phyloP scores from a whole-genome alignment of 352 stramenopile genomes.

The Pythium monospermum region DNA sequence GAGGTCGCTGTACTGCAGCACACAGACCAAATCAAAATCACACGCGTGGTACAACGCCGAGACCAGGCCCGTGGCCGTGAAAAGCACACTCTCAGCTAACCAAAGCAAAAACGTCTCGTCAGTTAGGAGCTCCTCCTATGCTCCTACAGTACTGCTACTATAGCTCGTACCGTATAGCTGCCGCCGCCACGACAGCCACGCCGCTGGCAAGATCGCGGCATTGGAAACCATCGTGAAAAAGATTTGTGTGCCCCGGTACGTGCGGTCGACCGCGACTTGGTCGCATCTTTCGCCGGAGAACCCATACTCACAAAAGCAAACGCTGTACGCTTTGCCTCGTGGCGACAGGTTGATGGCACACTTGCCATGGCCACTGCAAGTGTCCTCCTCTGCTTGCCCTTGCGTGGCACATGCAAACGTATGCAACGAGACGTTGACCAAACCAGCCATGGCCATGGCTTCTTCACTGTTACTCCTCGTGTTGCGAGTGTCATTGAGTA shows the following conservation, averaged over 20 bases:
- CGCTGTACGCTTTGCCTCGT: slow-evolving; percentile 16
- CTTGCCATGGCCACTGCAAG: slow-evolving; percentile 22
- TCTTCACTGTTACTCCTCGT: too few relatives aligned
- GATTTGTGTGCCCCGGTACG: slow-evolving; percentile 20
- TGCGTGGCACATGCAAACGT: slow-evolving; percentile 19
- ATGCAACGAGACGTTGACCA: slow-evolving; percentile 2
- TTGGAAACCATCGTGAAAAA: slow-evolving; percentile 29
- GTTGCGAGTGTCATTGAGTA: too few relatives aligned
- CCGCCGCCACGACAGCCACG: slow-evolving; percentile 18
- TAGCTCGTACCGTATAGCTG: slow-evolving; percentile 24
- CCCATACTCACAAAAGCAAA: slow-evolving; percentile 28
- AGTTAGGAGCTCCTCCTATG: too few relatives aligned
- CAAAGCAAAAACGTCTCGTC: background rate
- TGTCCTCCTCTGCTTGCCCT: slow-evolving; percentile 1
- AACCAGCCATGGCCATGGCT: background rate
- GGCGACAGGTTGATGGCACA: slow-evolving; percentile 15
- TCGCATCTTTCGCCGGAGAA: slow-evolving; percentile 27
- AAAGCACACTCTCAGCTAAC: slow-evolving; percentile 23
- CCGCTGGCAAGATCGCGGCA: slow-evolving; percentile 21
- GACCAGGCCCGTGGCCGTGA: slow-evolving; percentile 18
- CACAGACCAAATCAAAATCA: slow-evolving; percentile 26
- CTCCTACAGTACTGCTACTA: background rate
- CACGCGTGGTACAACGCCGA: slow-evolving; percentile 32
- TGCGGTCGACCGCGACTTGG: slow-evolving; percentile 12
- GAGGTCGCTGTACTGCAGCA: slow-evolving; percentile 23